Percentiles rank a stretch among this genome's conserved stretches.
phyloP scores from a whole-genome alignment of 768 basidiomycete species.

The Boletus bicolor region DNA sequence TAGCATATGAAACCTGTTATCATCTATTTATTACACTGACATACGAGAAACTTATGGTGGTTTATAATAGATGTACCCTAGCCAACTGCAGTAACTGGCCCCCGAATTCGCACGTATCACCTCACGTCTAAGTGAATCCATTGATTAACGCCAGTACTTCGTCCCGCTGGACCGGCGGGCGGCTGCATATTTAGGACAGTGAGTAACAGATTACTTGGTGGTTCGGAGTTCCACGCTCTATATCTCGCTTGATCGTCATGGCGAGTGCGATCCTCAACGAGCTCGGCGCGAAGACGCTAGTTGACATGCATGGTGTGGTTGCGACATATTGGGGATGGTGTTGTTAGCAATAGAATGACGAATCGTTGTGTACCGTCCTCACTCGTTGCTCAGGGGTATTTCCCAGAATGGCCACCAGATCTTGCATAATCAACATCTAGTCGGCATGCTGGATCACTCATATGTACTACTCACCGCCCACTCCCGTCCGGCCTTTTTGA shows the following conservation, averaged over 20 bases:
- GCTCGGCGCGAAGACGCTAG: too few relatives aligned
- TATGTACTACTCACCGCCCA: background rate
- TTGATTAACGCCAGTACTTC: background rate
- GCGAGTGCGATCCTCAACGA: background rate
- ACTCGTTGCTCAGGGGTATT: slow-evolving; percentile 1
- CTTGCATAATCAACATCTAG: slow-evolving; percentile 18
- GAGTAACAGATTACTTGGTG: background rate
- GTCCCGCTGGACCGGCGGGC: background rate
- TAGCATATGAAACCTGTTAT: slow-evolving; percentile 8
- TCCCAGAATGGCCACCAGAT: slow-evolving; percentile 7
- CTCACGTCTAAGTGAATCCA: background rate
- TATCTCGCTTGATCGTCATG: background rate
- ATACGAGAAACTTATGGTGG: background rate
- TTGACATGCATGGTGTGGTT: too few relatives aligned
- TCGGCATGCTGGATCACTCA: background rate
- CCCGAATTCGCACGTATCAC: background rate
- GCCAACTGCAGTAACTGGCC: slow-evolving; percentile 2
- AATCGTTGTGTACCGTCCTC: too few relatives aligned
- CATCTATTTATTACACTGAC: slow-evolving; percentile 13
- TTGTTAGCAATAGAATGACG: background rate
- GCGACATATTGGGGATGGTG: too few relatives aligned
- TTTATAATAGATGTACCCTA: slow-evolving; percentile 20
- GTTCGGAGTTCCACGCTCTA: too few relatives aligned
- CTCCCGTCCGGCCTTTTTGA: background rate
- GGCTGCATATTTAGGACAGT: background rate